Conservation (phyloP, 2,329 filamentous ascomycete genomes). For the Apiospora kogelbergensis region DNA sequence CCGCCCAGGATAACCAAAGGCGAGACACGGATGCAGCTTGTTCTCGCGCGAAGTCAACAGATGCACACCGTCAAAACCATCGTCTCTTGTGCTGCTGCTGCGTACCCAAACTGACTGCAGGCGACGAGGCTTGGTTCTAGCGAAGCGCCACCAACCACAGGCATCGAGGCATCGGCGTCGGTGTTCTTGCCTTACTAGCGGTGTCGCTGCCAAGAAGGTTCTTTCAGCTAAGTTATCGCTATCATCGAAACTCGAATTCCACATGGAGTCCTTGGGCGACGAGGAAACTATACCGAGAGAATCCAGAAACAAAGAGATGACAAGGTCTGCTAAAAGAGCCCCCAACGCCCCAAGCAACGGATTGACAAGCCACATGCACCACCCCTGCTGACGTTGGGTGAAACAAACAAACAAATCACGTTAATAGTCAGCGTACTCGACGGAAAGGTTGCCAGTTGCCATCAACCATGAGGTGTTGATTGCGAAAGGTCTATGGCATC, state of each 20-base stretch:
- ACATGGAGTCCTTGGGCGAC: not conserved
- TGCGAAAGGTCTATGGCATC: not conserved
- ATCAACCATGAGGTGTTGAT: not conserved
- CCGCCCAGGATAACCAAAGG: not conserved
- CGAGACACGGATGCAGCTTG: not conserved
- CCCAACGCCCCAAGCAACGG: too few relatives aligned
- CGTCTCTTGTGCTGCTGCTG: not conserved
- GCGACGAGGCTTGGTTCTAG: not conserved
- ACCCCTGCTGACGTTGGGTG: not conserved
- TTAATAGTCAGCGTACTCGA: not conserved
- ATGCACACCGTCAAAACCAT: not conserved
- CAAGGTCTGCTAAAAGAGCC: not conserved
- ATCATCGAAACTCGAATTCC: not conserved
- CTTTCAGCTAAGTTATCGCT: not conserved
- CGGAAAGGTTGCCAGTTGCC: too few relatives aligned
- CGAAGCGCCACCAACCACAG: not conserved
- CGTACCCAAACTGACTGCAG: not conserved
- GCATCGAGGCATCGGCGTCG: not conserved
- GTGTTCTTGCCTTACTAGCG: not conserved
- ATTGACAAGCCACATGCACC: not conserved
- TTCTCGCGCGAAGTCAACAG: not conserved
- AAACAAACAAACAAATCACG: too few relatives aligned
- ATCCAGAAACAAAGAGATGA: not conserved
- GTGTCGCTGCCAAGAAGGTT: not conserved
- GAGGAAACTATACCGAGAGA: not conserved